Percentiles rank a stretch among this genome's conserved stretches.
Conservation (phyloP, 441 rosid genomes). For the Syzygium malaccense region DNA sequence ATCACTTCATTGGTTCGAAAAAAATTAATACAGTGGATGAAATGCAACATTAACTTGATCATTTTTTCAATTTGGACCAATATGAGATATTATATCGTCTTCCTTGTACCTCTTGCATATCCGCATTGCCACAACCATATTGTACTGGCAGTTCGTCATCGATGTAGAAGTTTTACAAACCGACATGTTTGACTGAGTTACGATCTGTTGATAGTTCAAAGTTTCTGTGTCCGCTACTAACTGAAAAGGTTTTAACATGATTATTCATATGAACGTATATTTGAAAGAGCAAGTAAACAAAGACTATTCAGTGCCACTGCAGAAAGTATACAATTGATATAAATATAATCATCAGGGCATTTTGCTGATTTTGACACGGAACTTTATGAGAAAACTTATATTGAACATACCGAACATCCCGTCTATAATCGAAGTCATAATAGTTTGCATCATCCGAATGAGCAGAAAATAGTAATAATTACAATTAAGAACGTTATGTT, state of each 20-base stretch:
- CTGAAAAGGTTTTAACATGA: not conserved
- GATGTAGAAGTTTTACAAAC: not conserved
- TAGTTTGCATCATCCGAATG: not conserved
- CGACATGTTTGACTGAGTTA: not conserved
- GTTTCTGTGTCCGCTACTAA: not conserved
- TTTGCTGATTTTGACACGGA: too few relatives aligned
- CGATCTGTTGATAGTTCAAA: not conserved
- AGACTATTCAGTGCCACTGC: too few relatives aligned
- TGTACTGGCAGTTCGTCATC: too few relatives aligned
- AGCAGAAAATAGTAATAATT: not conserved
- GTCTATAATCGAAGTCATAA: not conserved
- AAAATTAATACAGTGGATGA: not conserved
- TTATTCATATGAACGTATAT: too few relatives aligned
- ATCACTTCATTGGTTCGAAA: not conserved
- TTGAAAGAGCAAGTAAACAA: too few relatives aligned
- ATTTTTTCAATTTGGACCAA: not conserved
- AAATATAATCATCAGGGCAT: too few relatives aligned
- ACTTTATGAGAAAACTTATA: not conserved
- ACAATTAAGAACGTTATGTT: not conserved
- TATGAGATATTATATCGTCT: not conserved
- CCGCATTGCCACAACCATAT: not conserved
- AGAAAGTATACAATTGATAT: too few relatives aligned
- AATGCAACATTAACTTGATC: not conserved
- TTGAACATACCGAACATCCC: not conserved
- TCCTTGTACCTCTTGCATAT: not conserved